These are phyloP conservation scores for Penicillium egyptiacum DNA, from an alignment of 495 filamentous ascomycete genomes.

Conservation along the genomic window DNA sequence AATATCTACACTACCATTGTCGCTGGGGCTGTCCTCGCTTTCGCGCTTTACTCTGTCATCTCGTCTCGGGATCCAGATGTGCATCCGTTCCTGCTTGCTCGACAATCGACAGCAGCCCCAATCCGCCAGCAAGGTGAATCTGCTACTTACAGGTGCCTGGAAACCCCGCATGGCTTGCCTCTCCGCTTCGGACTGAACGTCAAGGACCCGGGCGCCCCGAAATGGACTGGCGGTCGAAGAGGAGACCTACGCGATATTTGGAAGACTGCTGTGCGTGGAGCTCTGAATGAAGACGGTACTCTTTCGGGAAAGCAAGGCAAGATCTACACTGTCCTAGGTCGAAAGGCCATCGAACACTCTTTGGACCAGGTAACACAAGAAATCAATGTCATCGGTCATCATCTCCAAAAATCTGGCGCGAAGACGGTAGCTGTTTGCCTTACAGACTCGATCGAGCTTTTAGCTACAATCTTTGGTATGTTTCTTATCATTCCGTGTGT, in stretches of 20 bases:
- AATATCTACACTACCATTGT: constrained; percentile 69
- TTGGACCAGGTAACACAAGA: constrained; percentile 74
- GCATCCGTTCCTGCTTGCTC: constrained; percentile 84
- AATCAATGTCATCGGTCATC: constrained; percentile 81
- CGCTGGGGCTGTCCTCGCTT: constrained; percentile 55
- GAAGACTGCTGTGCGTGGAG: constrained; percentile 69
- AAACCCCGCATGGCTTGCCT: constrained; percentile 81
- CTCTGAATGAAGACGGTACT: constrained; percentile 57
- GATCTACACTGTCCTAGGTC: constrained; percentile 79
- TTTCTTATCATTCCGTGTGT: neutral
- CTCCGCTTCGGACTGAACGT: constrained; percentile 81
- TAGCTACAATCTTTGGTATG: constrained; percentile 68
- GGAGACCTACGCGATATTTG: constrained; percentile 94
- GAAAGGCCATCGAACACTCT: constrained; percentile 66
- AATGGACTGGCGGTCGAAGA: constrained; percentile 77
- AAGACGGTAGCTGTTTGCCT: constrained; percentile 86
- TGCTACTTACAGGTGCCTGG: constrained; percentile 74
- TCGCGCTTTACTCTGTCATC: constrained; percentile 63
- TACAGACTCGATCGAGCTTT: constrained; percentile 87
- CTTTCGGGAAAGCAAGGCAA: constrained; percentile 64
- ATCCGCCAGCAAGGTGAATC: constrained; percentile 84
- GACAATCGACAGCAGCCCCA: constrained; percentile 73
- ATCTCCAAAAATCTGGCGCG: constrained; percentile 65
- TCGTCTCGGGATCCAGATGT: constrained; percentile 75
- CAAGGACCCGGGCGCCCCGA: constrained; percentile 75